phyloP scores from a whole-genome alignment of 1,284 basidiomycete genomes.

The Heterobasidion occidentale region DNA sequence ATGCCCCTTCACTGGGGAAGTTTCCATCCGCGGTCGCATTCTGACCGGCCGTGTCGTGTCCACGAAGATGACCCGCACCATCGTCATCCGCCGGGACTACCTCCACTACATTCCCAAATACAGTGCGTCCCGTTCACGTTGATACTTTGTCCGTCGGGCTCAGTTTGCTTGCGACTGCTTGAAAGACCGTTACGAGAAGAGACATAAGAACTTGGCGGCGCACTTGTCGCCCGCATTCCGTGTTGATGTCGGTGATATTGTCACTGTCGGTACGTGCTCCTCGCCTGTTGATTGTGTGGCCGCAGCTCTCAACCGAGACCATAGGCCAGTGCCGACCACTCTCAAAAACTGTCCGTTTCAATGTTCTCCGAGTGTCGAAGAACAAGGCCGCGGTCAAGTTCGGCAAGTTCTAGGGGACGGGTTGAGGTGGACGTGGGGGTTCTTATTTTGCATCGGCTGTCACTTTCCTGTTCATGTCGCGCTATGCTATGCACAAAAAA shows the following conservation, averaged over 20 bases:
- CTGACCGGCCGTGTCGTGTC: slow-evolving; percentile 96
- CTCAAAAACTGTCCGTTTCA: slow-evolving; percentile 99
- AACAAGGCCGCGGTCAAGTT: slow-evolving; percentile 89
- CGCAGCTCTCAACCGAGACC: neutral
- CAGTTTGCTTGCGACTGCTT: slow-evolving; percentile 6
- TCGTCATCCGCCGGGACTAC: slow-evolving; percentile 98
- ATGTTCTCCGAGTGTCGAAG: slow-evolving; percentile 88
- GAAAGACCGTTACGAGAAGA: slow-evolving; percentile 89
- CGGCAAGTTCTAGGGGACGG: slow-evolving; percentile 80
- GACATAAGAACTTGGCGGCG: slow-evolving; percentile 97
- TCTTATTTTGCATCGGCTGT: slow-evolving; percentile 21
- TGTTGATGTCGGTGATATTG: slow-evolving; percentile 85
- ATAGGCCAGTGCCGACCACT: slow-evolving; percentile 95
- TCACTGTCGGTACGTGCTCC: slow-evolving; percentile 81
- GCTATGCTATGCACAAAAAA: slow-evolving; percentile 27
- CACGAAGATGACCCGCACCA: slow-evolving; percentile 99
- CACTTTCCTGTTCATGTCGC: slow-evolving; percentile 17
- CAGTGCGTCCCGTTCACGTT: slow-evolving; percentile 48
- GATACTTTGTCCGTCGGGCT: neutral
- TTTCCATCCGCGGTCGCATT: slow-evolving; percentile 99
- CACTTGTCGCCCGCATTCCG: slow-evolving; percentile 99
- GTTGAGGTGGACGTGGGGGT: slow-evolving; percentile 16
- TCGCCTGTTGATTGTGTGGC: slow-evolving; percentile 6
- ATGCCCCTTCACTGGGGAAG: slow-evolving; percentile 93
- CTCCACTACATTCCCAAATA: slow-evolving; percentile 99